These are phyloP conservation scores for Dendrostoma leiphaemia DNA, from an alignment of 2,329 filamentous ascomycete genomes.

Conservation along the genomic window DNA sequence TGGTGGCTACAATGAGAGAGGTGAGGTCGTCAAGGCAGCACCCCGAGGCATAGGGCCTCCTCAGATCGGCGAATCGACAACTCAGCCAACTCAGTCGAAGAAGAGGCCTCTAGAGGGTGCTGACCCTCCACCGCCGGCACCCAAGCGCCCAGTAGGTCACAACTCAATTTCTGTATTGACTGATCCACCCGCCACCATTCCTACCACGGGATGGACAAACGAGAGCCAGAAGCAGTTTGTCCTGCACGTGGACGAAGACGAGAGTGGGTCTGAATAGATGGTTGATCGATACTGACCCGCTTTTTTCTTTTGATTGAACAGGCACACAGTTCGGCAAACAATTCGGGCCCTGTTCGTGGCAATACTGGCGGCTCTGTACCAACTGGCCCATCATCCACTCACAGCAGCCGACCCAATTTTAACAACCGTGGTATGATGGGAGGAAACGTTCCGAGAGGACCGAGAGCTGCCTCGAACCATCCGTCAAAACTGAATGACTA, in stretches of 20 bases:
- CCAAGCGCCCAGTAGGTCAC: constrained; percentile 41
- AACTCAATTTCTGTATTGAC: neutral
- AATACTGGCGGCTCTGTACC: neutral
- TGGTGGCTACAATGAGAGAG: constrained; percentile 27
- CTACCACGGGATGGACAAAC: neutral
- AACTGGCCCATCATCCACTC: neutral
- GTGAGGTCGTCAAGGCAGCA: constrained; percentile 24
- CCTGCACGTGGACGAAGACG: neutral
- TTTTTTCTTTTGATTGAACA: neutral
- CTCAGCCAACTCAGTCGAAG: constrained; percentile 32
- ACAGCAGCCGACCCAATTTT: no score
- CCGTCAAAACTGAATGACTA: constrained; percentile 16
- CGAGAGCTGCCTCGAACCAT: constrained; percentile 18
- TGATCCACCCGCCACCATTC: neutral
- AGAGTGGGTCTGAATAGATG: neutral
- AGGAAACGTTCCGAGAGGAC: constrained; percentile 1
- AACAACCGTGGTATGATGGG: neutral
- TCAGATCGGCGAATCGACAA: constrained; percentile 9
- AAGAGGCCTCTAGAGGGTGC: constrained; percentile 43
- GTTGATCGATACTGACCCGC: constrained; percentile 3
- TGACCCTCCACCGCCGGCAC: constrained; percentile 28
- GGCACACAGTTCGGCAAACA: neutral
- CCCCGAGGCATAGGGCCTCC: constrained; percentile 11
- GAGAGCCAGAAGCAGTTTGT: neutral
- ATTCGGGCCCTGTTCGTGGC: neutral